These are phyloP conservation scores for Termitomyces bulborhizus DNA, from an alignment of 768 basidiomycete genomes.

Conservation along the genomic window DNA sequence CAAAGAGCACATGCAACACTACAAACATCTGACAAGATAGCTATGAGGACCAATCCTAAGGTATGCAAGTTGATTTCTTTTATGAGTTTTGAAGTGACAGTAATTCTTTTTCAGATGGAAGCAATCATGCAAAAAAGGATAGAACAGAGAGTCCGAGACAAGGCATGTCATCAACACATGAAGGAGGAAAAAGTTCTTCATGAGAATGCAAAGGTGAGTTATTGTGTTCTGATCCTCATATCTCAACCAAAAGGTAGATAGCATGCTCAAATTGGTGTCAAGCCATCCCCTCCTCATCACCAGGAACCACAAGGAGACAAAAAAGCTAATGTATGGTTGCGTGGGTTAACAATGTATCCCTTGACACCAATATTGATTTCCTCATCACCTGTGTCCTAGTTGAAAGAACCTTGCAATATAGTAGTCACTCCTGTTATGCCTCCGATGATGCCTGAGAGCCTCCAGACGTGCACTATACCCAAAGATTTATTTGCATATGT, in stretches of 20 bases:
- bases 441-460: slow-evolving; percentile 20
- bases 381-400: slow-evolving; percentile 13
- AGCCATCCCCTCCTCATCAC: background rate
- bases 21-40: background rate
- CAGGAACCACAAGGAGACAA: background rate
- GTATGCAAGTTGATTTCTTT: background rate
- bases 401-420: slow-evolving; percentile 1
- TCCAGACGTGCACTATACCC: slow-evolving; percentile 24
- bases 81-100: background rate
- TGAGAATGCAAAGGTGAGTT: slow-evolving; percentile 2
- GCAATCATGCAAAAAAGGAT: slow-evolving; percentile 21
- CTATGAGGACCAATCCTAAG: slow-evolving; percentile 3
- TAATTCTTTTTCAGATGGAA: slow-evolving; percentile 14
- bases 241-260: background rate
- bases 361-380: slow-evolving; percentile 17
- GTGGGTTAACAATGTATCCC: slow-evolving; percentile 4
- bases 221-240: background rate
- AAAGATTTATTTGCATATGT: slow-evolving; percentile 22
- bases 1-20: slow-evolving; percentile 2
- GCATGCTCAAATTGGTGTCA: background rate
- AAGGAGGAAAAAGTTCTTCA: slow-evolving; percentile 20
- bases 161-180: slow-evolving; percentile 21
- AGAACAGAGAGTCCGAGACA: slow-evolving; percentile 32
- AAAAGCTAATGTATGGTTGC: background rate
- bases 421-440: slow-evolving; percentile 4